Percentiles rank a stretch among this genome's conserved stretches.
Evolutionary conservation across 768 basidiomycete species (phyloP).

Genomic region (Suillus hirtellus): DNA sequence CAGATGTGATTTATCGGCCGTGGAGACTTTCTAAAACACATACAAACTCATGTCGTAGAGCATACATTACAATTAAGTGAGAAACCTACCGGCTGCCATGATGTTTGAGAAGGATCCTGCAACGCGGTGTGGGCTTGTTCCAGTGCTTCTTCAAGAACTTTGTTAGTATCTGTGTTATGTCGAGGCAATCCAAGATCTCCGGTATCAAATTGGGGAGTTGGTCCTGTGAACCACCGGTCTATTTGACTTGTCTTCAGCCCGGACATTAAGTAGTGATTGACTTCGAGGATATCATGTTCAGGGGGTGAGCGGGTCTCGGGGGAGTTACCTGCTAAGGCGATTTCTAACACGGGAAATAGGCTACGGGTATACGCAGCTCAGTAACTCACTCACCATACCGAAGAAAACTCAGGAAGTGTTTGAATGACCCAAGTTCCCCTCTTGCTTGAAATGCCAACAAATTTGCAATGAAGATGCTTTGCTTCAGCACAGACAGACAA

Average conservation of each 20-base stretch:
- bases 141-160: conserved; percentile 39
- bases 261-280: conserved; percentile 74
- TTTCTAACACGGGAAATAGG: conserved; percentile 38
- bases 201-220: conserved; percentile 37
- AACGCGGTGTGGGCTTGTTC: conserved; percentile 50
- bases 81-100: conserved; percentile 55
- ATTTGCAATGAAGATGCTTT: conserved; percentile 60
- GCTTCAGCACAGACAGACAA: conserved; percentile 54
- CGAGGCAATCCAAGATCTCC: conserved; percentile 30
- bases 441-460: conserved; percentile 72
- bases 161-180: conserved; percentile 22
- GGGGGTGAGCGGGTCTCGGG: conserved; percentile 49
- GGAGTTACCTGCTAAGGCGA: conserved; percentile 49
- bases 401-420: conserved; percentile 78
- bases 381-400: conserved; percentile 56
- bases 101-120: conserved; percentile 45
- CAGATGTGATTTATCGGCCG: conserved; percentile 54
- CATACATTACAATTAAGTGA: conserved; percentile 26
- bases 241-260: conserved; percentile 68
- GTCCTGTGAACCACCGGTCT: conserved; percentile 80
- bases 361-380: conserved; percentile 12
- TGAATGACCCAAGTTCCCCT: conserved; percentile 69
- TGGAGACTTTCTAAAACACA: conserved; percentile 44
- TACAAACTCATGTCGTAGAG: conserved; percentile 28
- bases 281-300: conserved; percentile 75